A percentile compares a stretch with the other conserved stretches of the same genome.
Evolutionary conservation across 768 basidiomycete species (phyloP).

Genomic region (Termitomyces sp.): DNA sequence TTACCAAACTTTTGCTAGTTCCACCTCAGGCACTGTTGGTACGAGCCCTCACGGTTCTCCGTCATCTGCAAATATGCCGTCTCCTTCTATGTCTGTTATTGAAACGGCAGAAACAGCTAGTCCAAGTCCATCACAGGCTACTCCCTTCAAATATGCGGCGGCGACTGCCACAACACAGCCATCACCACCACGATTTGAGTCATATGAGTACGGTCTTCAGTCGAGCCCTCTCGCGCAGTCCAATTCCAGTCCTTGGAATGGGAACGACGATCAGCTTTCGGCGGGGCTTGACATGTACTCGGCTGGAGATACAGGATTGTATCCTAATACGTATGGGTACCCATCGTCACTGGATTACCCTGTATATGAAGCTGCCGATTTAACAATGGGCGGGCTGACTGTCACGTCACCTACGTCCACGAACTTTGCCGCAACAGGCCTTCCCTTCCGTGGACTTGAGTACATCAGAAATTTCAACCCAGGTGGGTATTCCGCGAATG

Average conservation of each 20-base stretch:
- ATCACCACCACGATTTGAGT: constrained; percentile 52
- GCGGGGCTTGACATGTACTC: constrained; percentile 39
- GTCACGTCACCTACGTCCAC: constrained; percentile 53
- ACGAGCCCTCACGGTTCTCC: constrained; percentile 75
- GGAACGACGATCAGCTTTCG: constrained; percentile 33
- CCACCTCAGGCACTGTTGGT: constrained; percentile 36
- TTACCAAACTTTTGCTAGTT: constrained; percentile 56
- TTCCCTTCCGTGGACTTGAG: constrained; percentile 84
- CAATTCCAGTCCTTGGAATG: constrained; percentile 44
- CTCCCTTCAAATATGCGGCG: constrained; percentile 43
- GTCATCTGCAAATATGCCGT: constrained; percentile 67
- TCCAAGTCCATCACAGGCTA: constrained; percentile 45
- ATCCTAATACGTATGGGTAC: constrained; percentile 42
- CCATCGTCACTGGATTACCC: constrained; percentile 37
- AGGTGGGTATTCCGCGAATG: constrained; percentile 42
- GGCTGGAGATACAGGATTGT: constrained; percentile 40
- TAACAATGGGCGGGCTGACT: constrained; percentile 41
- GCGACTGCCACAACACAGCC: constrained; percentile 47
- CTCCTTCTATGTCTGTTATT: constrained; percentile 54
- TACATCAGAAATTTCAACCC: constrained; percentile 77
- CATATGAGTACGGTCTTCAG: constrained; percentile 45
- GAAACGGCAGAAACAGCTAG: constrained; percentile 50
- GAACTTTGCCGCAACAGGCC: constrained; percentile 65
- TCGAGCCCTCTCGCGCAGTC: constrained; percentile 34
- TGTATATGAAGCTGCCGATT: constrained; percentile 38